Base-by-base conservation (phyloP, 202 grass and related monocot genomes). In the Bolboschoenoplectus hybrid region DNA sequence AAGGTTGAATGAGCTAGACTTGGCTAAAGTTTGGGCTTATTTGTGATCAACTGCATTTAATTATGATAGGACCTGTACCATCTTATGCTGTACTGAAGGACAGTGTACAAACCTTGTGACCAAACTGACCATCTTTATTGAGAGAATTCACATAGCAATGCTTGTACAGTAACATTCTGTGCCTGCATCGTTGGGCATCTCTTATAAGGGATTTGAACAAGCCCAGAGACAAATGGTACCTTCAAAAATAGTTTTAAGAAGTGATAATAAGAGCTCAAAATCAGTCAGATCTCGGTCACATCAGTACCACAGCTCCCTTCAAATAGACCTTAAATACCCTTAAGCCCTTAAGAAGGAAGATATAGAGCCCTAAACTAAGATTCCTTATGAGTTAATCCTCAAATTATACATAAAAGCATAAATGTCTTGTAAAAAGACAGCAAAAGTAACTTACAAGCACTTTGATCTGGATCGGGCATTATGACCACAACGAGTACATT, bases 141-240 rank as follows among this genome's bases (percentile, higher is more conserved):
- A 78, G 9, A 58, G 7, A 78, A 78, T 39, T 78, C 80, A 82
- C 58, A 47, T 67, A 68, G 62, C 81, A 83, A 83, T 83, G 63
- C 49, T 67, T 83, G 41, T 55, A 63, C 14, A 70, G 46, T 56
- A 83, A 69, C 19, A 66, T 83, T 68, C 81, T 83, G 61, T 68
- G 63, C 14, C 62, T 83, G 62, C 81, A 83, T 69, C 63, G n/a
- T 83, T 83, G 81, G 66, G 81, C 63, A 56, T 83, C 16, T 26
- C 81, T 83, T 83, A 83, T 83, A 20, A 83, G 40, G 32, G 81
- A 83, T 83, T 83, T 83, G 26, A 83, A 83, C 62, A 68, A 68
- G 45, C 63, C 40, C 47, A 83, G 13, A 83, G 65, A 69, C 56
- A 63, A 83, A 67, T 83, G 81, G 26, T 83, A 67, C 81, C 81